These are phyloP conservation scores for Pseudogymnoascus sp. DNA, from an alignment of 2,329 filamentous ascomycete genomes.

Conservation along the genomic window DNA sequence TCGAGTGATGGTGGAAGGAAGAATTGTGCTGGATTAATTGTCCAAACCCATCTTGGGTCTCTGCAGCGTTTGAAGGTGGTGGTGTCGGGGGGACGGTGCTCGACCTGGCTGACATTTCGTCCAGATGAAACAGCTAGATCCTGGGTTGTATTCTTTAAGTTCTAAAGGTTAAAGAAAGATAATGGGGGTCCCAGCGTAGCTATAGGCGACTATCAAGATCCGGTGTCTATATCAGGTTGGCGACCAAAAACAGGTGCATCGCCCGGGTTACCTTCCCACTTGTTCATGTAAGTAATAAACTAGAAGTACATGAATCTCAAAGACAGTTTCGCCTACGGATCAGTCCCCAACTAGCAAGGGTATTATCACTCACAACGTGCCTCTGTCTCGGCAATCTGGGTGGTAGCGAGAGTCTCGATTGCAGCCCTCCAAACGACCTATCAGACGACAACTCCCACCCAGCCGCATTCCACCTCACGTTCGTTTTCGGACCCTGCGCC, in stretches of 20 bases:
- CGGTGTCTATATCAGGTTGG: not conserved
- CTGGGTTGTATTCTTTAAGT: constrained; percentile 3
- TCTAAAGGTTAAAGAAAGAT: not conserved
- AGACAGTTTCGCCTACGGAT: constrained; percentile 1
- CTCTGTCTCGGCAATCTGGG: constrained; percentile 2
- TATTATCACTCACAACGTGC: not conserved
- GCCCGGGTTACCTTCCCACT: not conserved
- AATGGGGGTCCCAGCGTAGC: not conserved
- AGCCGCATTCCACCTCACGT: constrained; percentile 1
- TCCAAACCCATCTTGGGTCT: not conserved
- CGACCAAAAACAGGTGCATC: not conserved
- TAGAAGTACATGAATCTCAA: constrained; percentile 5
- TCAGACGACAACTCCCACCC: not conserved
- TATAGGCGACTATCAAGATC: not conserved
- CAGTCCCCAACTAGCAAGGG: not conserved
- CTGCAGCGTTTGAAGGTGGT: not conserved
- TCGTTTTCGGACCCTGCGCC: constrained; percentile 3
- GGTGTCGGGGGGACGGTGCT: not conserved
- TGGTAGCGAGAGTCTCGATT: constrained; percentile 5
- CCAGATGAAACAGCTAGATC: not conserved
- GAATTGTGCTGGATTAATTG: not conserved
- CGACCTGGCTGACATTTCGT: not conserved
- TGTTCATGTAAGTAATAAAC: constrained; percentile 6
- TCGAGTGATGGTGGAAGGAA: not conserved
- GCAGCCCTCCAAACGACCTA: constrained; percentile 1